These are phyloP conservation scores for Cryptosporidium ubiquitum DNA, from an alignment of 169 alveolate genomes.

Conservation along the genomic window DNA sequence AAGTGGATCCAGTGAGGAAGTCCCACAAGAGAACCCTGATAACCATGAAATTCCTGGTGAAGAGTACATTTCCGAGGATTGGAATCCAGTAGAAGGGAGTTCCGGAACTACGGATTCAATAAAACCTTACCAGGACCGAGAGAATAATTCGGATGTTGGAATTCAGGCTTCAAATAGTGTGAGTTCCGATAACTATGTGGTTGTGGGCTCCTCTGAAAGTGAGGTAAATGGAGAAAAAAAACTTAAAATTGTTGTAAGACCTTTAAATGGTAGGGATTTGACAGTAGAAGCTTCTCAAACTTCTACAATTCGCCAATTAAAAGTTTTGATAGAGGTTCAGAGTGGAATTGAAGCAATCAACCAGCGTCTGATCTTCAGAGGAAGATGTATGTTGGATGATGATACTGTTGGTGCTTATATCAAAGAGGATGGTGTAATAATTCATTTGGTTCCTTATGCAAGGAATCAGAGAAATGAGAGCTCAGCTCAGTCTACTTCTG, in stretches of 20 bases:
- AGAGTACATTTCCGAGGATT: conserved; percentile 1
- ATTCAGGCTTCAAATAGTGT: neutral
- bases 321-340: conserved; percentile 46
- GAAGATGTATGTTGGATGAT: conserved; percentile 68
- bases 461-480: conserved; percentile 13
- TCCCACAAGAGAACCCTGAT: neutral
- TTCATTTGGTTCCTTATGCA: conserved; percentile 61
- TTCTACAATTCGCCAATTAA: conserved; percentile 58
- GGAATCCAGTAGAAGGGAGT: neutral
- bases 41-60: neutral
- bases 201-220: conserved; percentile 16
- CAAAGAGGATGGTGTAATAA: conserved; percentile 46
- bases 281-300: conserved; percentile 23
- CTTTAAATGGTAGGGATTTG: conserved; percentile 59
- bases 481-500: conserved; percentile 1
- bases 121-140: neutral
- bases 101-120: neutral
- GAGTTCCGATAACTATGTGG: conserved; percentile 7
- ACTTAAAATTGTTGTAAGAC: conserved; percentile 24
- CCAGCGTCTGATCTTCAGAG: conserved; percentile 61
- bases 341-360: conserved; percentile 68
- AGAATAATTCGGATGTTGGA: neutral
- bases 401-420: conserved; percentile 38
- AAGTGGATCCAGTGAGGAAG: conserved; percentile 7
- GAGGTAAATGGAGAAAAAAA: neutral